Evolutionary conservation across 106 monocot species (phyloP).

Genomic region (Dioscorea alata): DNA sequence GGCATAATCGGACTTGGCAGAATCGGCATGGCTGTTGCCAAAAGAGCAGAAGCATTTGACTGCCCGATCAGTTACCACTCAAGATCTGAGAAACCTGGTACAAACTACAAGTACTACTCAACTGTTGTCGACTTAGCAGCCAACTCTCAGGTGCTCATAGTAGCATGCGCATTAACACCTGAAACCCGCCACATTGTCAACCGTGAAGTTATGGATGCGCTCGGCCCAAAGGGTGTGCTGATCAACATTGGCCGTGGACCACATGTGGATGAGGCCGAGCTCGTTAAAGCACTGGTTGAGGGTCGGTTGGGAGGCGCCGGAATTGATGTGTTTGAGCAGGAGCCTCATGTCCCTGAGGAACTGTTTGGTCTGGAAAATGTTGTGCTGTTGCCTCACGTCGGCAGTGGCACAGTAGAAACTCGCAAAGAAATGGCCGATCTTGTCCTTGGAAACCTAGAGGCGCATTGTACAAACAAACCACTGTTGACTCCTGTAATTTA

Average conservation of each 20-base stretch:
- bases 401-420: slow-evolving; percentile 49
- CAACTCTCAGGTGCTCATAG: slow-evolving; percentile 46
- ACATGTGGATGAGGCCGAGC: slow-evolving; percentile 61
- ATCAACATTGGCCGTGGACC: slow-evolving; percentile 60
- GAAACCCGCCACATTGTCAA: slow-evolving; percentile 53
- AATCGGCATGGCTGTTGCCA: slow-evolving; percentile 72
- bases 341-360: slow-evolving; percentile 46
- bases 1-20: slow-evolving; percentile 78
- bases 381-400: slow-evolving; percentile 66
- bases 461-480: slow-evolving; percentile 49
- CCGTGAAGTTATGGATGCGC: slow-evolving; percentile 43
- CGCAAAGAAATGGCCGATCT: slow-evolving; percentile 58
- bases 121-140: slow-evolving; percentile 33
- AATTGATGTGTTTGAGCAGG: slow-evolving; percentile 65
- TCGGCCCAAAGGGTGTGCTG: slow-evolving; percentile 52
- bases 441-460: slow-evolving; percentile 61
- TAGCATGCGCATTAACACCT: slow-evolving; percentile 41
- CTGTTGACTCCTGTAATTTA: slow-evolving; percentile 57
- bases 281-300: slow-evolving; percentile 47
- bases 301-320: slow-evolving; percentile 62
- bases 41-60: slow-evolving; percentile 67
- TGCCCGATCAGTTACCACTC: slow-evolving; percentile 73
- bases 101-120: slow-evolving; percentile 40
- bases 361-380: slow-evolving; percentile 61
- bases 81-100: slow-evolving; percentile 50